Evolutionary conservation across 2,329 filamentous ascomycete species (phyloP), one percentile per base, ranked within the genome.

Genomic region (Orbilia oligospora): DNA sequence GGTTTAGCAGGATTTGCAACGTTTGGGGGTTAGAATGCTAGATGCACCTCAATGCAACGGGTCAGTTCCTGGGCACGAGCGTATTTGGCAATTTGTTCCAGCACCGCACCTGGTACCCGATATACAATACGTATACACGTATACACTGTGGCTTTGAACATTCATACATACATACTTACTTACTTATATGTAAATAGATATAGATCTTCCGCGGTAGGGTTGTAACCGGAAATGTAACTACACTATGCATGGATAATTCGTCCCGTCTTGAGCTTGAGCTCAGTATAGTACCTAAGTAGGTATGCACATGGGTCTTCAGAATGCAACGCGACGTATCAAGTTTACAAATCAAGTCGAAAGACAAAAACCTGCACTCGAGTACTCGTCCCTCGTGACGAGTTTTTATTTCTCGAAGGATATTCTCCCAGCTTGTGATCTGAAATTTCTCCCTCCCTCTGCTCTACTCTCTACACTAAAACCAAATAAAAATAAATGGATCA

Each of bases 21-120:
- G 27, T 30, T 6, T 6, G 27, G n/a, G 44, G n/a, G n/a, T 27
- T 44, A 64, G 61, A 63, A 53, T 58, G 53, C 27, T 56, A 3
- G 51, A 56, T 56, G n/a, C 16, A 56, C 14, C 30, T 58, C 6
- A 9, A 41, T 8, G 51, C 6, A 9, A 41, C n/a, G 51, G n/a
- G 33, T 18, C 51, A 10, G 55, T 41, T 44, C 36, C 27, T 44
- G 30, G 30, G 53, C 53, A 58, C 33, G 12, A 9, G 44, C 56
- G 36, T 27, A 61, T 24, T 38, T 24, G 44, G 66, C 27, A 58
- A 48, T 33, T 20, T n/a, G 41, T 71, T 53, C 53, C 53, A 38
- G 41, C 16, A 44, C 30, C 51, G 6, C n/a, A 24, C 20, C 12
- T 5, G 51, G 6, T 5, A 24, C 20, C 12, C 14, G 51, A 30